These are phyloP conservation scores for Geotrichum bryndzae DNA, from an alignment of 1,139 yeast genomes.

Conservation along the genomic window DNA sequence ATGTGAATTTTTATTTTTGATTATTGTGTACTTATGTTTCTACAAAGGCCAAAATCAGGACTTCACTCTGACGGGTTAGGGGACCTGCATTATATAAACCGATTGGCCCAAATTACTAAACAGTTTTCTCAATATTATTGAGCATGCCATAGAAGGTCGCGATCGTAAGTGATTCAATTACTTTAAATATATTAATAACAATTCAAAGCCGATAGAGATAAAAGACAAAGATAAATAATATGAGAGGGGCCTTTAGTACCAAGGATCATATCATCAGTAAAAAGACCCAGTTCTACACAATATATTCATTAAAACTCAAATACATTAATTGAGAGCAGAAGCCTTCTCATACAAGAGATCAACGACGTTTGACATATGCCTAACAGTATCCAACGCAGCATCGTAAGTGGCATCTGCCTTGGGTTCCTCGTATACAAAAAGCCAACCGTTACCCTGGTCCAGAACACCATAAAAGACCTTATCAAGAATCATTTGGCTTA, in stretches of 20 bases:
- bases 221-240: not conserved
- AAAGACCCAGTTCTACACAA: not conserved
- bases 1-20: not conserved
- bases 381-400: conserved; percentile 78
- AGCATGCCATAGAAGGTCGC: too few relatives aligned
- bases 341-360: conserved; percentile 94
- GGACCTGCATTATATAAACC: not conserved
- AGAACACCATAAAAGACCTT: conserved; percentile 90
- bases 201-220: not conserved
- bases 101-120: not conserved
- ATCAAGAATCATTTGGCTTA: conserved; percentile 94
- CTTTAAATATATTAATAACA: too few relatives aligned
- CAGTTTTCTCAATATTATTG: too few relatives aligned
- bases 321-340: conserved; percentile 52
- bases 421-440: conserved; percentile 85
- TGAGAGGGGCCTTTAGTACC: not conserved
- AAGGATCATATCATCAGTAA: not conserved
- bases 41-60: not conserved
- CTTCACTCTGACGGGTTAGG: not conserved
- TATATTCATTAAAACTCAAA: conserved; percentile 13
- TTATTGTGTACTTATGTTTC: not conserved
- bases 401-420: conserved; percentile 84
- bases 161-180: too few relatives aligned
- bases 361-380: conserved; percentile 81
- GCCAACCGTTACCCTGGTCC: conserved; percentile 98